Evolutionary conservation across 2,329 filamentous ascomycete genomes (phyloP), one percentile per base, ranked within the genome.

Genomic region (Trichoderma breve): DNA sequence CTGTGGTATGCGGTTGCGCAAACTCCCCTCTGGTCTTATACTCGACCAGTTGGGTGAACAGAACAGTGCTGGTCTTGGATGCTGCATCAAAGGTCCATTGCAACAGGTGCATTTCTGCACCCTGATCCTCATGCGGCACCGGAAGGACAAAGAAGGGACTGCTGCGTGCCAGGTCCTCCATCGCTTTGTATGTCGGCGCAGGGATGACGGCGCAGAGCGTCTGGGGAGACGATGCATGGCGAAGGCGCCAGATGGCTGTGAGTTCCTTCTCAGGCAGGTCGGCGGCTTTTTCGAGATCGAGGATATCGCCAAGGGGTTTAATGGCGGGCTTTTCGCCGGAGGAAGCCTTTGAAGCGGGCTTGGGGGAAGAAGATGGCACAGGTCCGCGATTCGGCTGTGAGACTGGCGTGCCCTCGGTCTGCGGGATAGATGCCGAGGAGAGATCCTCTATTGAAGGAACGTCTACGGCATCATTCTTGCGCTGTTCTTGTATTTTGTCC

Each of bases 1-100:
- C 86, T 3, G 94, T 98, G 0, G 96, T 99, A 79, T 99, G 96
- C 61, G 96, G 95, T 81, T 92, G 90, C 58, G 94, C 94, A 79
- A 90, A 99, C 81, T 97, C 93, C 66, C 95, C 95, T 66, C 95
- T 88, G 72, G 93, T 84, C 86, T 98, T 98, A 84, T 92, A 99
- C 80, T 98, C 94, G 18, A 93, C 95, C 36, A 99, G 87, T 78
- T 96, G 93, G 0, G 96, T 99, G 83, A 99, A 98, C 39, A 99
- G 90, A 6, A 98, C 91, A 0, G 92, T 93, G 72, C 88, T 89
- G 4, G 90, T 91, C 73, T 87, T 83, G 21, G 86, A 87, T 71
- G 84, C 84, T 26, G 82, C 83, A 73, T 97, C 95, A 82, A 97
- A 98, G 0, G 92, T 93, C 94, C 97, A 99, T 82, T 99, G 95